Evolutionary conservation across 2,329 filamentous ascomycete species (phyloP), one percentile per base, ranked within the genome.

Genomic region (Pseudocercospora musae): DNA sequence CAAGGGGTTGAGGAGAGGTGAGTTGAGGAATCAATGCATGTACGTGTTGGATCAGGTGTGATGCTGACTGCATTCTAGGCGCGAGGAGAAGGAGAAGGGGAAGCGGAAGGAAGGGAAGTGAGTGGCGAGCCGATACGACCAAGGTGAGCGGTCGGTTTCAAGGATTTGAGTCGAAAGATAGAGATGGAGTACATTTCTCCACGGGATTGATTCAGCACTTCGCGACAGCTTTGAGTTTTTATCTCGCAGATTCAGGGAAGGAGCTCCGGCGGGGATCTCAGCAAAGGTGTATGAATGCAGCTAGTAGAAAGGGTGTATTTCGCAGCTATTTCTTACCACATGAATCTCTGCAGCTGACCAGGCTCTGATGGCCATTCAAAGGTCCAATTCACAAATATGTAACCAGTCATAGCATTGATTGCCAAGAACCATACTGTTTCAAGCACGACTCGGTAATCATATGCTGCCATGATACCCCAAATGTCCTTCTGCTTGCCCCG

Each of bases 151-250:
- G 7, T n/a, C n/a, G n/a, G n/a, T n/a, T n/a, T n/a, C n/a, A n/a
- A n/a, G n/a, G n/a, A n/a, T n/a, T n/a, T n/a, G n/a, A 29, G 7
- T 2, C 3, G 27, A 29, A 5, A 29, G 69, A 74, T 76, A 68
- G 89, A 90, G 78, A 93, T 95, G 89, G 84, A 88, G 71, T 83
- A 84, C 68, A 85, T 96, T 82, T 89, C 87, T 69, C 86, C 88
- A 62, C 86, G 91, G 46, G 88, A 86, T 58, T 84, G 92, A 29
- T 87, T 88, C 76, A 88, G 86, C 46, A 92, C 87, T 59, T 96
- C 91, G 92, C 87, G 92, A 67, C 84, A 90, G 75, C 85, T 96
- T 18, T 97, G 93, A 92, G 80, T 94, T 46, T 87, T n/a, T n/a
- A 84, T 78, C 88, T 96, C 11, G 92, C 92, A 23, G 89, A 96